These are phyloP conservation scores for Phaffia australis DNA, from an alignment of 768 basidiomycete genomes.

Conservation along the genomic window DNA sequence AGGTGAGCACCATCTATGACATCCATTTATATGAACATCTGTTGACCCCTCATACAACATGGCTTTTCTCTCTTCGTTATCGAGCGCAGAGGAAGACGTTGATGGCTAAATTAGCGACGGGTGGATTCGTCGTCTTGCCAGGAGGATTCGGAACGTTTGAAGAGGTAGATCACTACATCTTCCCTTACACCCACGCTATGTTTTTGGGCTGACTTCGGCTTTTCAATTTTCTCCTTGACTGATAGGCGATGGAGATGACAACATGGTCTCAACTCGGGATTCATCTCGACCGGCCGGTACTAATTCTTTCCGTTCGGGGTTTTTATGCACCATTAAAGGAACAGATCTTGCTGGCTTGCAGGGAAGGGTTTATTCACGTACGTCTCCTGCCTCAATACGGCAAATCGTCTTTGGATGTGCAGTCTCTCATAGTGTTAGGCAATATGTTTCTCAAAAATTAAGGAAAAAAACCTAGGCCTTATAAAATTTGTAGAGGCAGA, in stretches of 20 bases:
- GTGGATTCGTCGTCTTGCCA: slow-evolving; percentile 77
- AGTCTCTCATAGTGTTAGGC: background rate
- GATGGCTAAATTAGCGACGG: slow-evolving; percentile 65
- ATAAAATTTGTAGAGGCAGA: background rate
- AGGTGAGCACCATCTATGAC: slow-evolving; percentile 29
- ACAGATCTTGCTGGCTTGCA: slow-evolving; percentile 56
- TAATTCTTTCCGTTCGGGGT: slow-evolving; percentile 54
- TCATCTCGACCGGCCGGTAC: slow-evolving; percentile 51
- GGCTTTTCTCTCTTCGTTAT: background rate
- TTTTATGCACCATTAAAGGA: slow-evolving; percentile 75
- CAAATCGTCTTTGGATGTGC: background rate
- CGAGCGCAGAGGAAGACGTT: slow-evolving; percentile 59
- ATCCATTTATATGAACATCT: background rate
- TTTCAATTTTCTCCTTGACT: background rate
- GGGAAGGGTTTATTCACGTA: slow-evolving; percentile 59
- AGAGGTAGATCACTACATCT: slow-evolving; percentile 48
- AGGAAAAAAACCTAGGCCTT: background rate
- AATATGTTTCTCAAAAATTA: background rate
- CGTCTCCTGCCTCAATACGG: background rate
- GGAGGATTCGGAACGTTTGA: slow-evolving; percentile 95
- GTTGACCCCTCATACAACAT: background rate
- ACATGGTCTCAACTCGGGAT: slow-evolving; percentile 92
- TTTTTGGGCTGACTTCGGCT: background rate
- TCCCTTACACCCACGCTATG: background rate
- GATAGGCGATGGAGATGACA: slow-evolving; percentile 71